Evolutionary conservation across 2,329 filamentous ascomycete species (phyloP).

Genomic region (Cladobotryum protrusum): DNA sequence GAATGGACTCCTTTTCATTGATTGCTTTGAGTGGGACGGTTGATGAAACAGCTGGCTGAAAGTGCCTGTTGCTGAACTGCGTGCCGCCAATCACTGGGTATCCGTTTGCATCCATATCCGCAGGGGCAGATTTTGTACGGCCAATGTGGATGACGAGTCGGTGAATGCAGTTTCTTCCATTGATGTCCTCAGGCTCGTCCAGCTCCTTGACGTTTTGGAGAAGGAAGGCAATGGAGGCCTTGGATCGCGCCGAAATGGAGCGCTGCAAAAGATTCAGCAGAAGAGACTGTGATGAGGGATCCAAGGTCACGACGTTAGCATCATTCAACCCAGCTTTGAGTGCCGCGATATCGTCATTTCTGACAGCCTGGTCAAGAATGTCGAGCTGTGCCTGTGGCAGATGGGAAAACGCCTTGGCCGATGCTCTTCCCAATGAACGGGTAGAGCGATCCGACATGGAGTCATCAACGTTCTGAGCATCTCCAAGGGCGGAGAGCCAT

Average conservation of each 20-base stretch:
- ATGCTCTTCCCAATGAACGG: constrained; percentile 68
- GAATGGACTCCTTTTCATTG: constrained; percentile 60
- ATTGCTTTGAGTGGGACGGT: constrained; percentile 52
- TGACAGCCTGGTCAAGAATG: constrained; percentile 64
- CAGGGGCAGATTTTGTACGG: constrained; percentile 52
- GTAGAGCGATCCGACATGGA: constrained; percentile 66
- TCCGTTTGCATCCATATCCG: constrained; percentile 47
- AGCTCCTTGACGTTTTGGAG: constrained; percentile 63
- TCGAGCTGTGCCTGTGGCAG: constrained; percentile 65
- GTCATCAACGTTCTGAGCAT: constrained; percentile 72
- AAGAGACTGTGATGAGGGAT: constrained; percentile 51
- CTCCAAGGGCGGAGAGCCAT: constrained; percentile 78
- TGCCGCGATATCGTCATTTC: constrained; percentile 55
- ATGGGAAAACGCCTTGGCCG: constrained; percentile 68
- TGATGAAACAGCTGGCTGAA: constrained; percentile 71
- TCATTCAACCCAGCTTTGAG: constrained; percentile 54
- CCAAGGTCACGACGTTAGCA: constrained; percentile 37
- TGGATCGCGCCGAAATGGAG: constrained; percentile 64
- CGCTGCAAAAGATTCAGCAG: constrained; percentile 75
- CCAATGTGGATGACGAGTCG: constrained; percentile 89
- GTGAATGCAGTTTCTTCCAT: constrained; percentile 88
- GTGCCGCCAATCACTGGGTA: constrained; percentile 43
- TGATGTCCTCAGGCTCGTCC: constrained; percentile 86
- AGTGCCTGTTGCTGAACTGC: constrained; percentile 62
- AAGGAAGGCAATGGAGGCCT: constrained; percentile 63